Evolutionary conservation across 139 green algal species (phyloP).

Genomic region (Chlorella sp.): DNA sequence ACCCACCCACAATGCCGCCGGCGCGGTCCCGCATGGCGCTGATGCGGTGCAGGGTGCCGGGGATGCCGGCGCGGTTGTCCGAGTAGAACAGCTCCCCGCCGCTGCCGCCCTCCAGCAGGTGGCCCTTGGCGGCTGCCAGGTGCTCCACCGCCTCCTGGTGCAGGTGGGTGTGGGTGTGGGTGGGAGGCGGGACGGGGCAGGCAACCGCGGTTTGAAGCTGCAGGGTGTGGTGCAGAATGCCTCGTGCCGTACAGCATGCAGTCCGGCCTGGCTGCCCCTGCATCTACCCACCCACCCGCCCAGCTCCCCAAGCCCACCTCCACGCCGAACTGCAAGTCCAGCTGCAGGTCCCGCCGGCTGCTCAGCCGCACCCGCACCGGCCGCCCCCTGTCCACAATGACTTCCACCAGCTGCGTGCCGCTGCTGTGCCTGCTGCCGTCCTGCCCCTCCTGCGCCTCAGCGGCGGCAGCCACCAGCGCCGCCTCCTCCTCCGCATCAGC

Average conservation of each 20-base stretch:
- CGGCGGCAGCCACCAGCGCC: neutral
- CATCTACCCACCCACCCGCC: neutral
- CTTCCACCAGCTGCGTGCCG: constrained; percentile 69
- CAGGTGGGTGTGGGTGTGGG: neutral
- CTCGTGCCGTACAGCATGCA: no score
- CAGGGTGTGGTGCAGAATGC: no score
- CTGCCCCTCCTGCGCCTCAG: neutral
- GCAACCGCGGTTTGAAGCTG: no score
- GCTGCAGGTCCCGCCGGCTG: constrained; percentile 58
- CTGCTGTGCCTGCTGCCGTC: neutral
- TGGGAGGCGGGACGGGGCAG: neutral
- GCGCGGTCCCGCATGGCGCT: constrained; percentile 82
- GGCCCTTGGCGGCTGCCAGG: constrained; percentile 7
- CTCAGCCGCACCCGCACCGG: constrained; percentile 80
- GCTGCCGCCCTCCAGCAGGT: constrained; percentile 39
- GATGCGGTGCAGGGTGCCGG: constrained; percentile 94
- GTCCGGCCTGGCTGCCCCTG: no score
- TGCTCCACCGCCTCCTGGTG: constrained; percentile 1
- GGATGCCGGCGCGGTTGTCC: constrained; percentile 94
- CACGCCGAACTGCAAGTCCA: constrained; percentile 51
- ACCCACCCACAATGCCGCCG: constrained; percentile 61
- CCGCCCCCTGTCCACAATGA: constrained; percentile 89
- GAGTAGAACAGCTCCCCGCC: constrained; percentile 79
- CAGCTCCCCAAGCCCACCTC: constrained; percentile 48
- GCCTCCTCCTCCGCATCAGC: neutral